Base-by-base conservation (phyloP, 176 grass and related monocot genomes). In the sorghum (Sorghum bicolor) region DNA sequence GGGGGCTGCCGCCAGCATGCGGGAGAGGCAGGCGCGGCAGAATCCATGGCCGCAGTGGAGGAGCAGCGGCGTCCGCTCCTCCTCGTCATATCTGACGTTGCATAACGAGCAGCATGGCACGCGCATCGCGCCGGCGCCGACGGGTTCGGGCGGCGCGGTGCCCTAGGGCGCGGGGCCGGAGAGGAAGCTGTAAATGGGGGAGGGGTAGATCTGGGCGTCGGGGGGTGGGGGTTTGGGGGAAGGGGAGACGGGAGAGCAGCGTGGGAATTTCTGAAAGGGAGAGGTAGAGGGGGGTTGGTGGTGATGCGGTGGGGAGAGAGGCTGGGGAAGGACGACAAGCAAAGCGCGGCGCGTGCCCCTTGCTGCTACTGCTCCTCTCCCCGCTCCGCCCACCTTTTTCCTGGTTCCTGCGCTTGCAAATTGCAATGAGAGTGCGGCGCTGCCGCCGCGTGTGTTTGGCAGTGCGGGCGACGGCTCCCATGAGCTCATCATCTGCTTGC, bases 21-120 rank as follows among this genome's bases (percentile, higher is more conserved):
- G 86, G 19, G 93, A 83, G 34, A 99, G 97, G 91, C 97, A 99
- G 19, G 88, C 83, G 83, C 89, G 89, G 89, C 97, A 99, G 93
- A 99, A 99, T 72, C 97, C 93, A 63, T 99, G 97, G 66, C 97
- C 97, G 87, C 97, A 99, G 91, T 94, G 89, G 83, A 99, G 93
- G 5, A 99, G 93, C 40, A 99, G 91, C 57, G 97, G 93, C 14
- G 81, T 67, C 45, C 80, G 93, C 89, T 99, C 97, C 25, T 94
- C 97, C 86, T 99, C 97, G 61, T 99, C 97, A 84, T 99, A 99
- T 53, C 92, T 75, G 13, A 79, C 72, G 81, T 92, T 88, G 86
- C 97, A 99, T 47, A 99, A 78, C 25, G 96, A 96, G 89, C 93
- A 99, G 83, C 96, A 94, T 53, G 96, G 96, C 81, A 92, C 86